These are phyloP conservation scores for Penicillium sclerotiorum DNA, from an alignment of 2,329 filamentous ascomycete species.

Conservation along the genomic window DNA sequence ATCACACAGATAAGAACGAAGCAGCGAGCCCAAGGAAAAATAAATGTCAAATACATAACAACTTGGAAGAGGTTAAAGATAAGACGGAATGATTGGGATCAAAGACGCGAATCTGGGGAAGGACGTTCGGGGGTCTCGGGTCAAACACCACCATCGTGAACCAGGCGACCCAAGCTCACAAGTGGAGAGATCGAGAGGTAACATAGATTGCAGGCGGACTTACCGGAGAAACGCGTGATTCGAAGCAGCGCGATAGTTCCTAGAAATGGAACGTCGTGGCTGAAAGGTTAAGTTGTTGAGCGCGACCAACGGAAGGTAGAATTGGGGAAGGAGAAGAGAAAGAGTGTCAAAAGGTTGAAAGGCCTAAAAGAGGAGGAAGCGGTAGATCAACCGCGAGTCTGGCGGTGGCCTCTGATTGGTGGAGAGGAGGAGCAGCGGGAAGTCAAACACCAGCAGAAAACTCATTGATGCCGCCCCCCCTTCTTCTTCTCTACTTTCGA, in stretches of 20 bases:
- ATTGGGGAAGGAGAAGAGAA: conserved; percentile 16
- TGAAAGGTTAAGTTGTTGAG: no score
- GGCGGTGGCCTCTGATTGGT: conserved; percentile 36
- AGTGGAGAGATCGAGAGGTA: not conserved
- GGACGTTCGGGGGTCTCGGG: no score
- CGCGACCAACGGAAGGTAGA: no score
- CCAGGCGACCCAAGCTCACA: conserved; percentile 10
- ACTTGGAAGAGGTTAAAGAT: not conserved
- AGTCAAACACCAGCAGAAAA: conserved; percentile 27
- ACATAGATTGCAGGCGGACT: conserved; percentile 14
- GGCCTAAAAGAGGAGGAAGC: conserved; percentile 37
- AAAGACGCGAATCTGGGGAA: not conserved
- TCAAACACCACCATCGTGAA: not conserved
- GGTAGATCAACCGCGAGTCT: conserved; percentile 40
- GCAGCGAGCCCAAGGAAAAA: not conserved
- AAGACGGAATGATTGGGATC: no score
- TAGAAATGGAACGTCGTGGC: no score
- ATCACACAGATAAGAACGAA: no score
- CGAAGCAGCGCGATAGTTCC: conserved; percentile 1
- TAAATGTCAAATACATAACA: not conserved
- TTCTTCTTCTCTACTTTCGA: conserved; percentile 2
- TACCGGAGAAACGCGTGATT: conserved; percentile 21
- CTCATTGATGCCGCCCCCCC: conserved; percentile 18
- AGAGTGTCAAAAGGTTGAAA: conserved; percentile 18
- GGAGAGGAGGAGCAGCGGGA: conserved; percentile 41